Base-by-base conservation (phyloP, 805 yeast species). In the Metschnikowia peoriensis region DNA sequence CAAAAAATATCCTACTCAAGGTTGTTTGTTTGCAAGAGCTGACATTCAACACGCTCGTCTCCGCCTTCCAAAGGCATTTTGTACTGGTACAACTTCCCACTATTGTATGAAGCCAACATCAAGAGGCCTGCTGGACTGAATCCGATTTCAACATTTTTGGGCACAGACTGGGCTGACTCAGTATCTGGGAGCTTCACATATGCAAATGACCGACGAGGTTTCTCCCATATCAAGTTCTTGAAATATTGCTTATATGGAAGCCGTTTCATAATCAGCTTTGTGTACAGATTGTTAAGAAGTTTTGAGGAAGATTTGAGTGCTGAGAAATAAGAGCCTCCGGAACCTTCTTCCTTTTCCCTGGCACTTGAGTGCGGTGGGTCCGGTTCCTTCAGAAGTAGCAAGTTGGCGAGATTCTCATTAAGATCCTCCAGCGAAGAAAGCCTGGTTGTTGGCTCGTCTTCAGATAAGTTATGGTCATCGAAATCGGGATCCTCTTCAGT, bases 161-260 rank as follows among this genome's bases (percentile, higher is more conserved):
- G 40, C 6, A 38, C 5, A 7, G 38, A 22, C 11, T 38, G 40
- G 15, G 44, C 39, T 9, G 42, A n/a, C n/a, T 47, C 47, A 7
- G 50, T 7, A 50, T 68, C 75, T 4, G 75, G 75, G 3, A 75
- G 52, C 56, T 68, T 72, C 35, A 74, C 68, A 53, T 63, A 73
- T 16, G 76, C 76, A 63, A 75, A 75, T 6, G 77, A 72, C 39
- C 79, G 56, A 40, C 66, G 60, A 3, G 79, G 79, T 1, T 76
- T 76, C 49, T 71, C 75, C 72, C 75, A 69, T 7, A 74, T 68
- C 44, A 74, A 61, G 50, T 72, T 75, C 43, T 71, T 73, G 51
- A 74, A 53, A 60, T 73, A 75, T 46, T 71, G 67, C 51, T 68
- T 68, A 53, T 75, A 75, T 4, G 79, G 79, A 9, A 75, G 58